Percentiles rank a stretch among this genome's conserved stretches.
These are phyloP conservation scores for Xylariaceae sp. DNA, from an alignment of 2,329 filamentous ascomycete genomes.

Conservation along the genomic window DNA sequence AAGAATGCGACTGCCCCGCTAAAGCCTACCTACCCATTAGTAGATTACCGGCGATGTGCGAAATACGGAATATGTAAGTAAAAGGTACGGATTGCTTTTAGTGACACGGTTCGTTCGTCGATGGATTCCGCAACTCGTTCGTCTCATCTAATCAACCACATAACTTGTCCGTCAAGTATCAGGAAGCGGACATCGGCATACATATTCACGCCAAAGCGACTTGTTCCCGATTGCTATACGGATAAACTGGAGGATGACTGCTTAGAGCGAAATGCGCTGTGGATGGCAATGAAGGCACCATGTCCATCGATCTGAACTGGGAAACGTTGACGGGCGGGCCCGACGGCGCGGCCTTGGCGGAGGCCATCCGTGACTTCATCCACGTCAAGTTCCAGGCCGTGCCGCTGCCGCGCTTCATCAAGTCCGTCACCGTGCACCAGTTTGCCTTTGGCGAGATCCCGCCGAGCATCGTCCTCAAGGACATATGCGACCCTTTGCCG, in stretches of 20 bases:
- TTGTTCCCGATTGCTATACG: neutral
- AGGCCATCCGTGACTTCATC: slow-evolving; percentile 85
- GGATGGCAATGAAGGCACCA: slow-evolving; percentile 35
- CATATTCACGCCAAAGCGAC: no score
- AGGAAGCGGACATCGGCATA: no score
- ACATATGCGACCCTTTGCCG: slow-evolving; percentile 89
- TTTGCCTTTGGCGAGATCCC: slow-evolving; percentile 85
- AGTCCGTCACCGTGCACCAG: slow-evolving; percentile 87
- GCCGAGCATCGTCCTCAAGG: slow-evolving; percentile 86
- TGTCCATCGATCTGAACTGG: slow-evolving; percentile 99
- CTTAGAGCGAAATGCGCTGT: neutral
- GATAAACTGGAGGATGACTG: neutral
- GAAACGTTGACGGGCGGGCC: slow-evolving; percentile 82
- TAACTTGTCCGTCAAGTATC: neutral
- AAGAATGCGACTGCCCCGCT: no score
- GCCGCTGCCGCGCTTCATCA: slow-evolving; percentile 88
- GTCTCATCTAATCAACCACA: no score
- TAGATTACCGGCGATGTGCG: no score
- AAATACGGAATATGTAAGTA: no score
- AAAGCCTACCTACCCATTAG: no score
- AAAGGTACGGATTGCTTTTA: no score
- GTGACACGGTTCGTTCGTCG: no score
- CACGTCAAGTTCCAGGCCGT: slow-evolving; percentile 94
- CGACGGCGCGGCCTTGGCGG: slow-evolving; percentile 78
- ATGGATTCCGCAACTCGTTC: no score